Evolutionary conservation across 2,329 filamentous ascomycete genomes (phyloP).

Genomic region (Hypoxylon sp.): DNA sequence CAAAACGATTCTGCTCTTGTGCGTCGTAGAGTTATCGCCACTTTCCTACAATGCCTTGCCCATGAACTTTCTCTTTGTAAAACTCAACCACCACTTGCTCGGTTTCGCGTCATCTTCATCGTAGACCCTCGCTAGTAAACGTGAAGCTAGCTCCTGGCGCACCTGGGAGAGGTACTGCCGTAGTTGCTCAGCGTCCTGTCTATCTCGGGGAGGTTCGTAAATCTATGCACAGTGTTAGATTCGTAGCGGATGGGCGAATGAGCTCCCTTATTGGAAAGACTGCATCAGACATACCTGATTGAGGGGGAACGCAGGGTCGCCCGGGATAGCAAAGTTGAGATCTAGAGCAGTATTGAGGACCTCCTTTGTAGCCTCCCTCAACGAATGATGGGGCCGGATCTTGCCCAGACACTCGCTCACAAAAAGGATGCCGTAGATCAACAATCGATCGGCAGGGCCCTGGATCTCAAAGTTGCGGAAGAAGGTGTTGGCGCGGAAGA

Average conservation of each 20-base stretch:
- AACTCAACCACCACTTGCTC: conserved; percentile 97
- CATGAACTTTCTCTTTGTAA: conserved; percentile 99
- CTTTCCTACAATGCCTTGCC: conserved; percentile 81
- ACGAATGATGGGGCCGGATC: conserved; percentile 79
- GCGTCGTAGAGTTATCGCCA: conserved; percentile 2
- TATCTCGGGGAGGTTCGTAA: conserved; percentile 87
- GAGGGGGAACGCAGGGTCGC: conserved; percentile 90
- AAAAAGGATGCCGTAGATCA: conserved; percentile 97
- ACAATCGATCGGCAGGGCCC: conserved; percentile 90
- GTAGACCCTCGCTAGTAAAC: conserved; percentile 89
- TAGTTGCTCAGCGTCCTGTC: conserved; percentile 89
- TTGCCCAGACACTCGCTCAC: conserved; percentile 90
- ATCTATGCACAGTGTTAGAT: conserved; percentile 64
- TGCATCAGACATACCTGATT: conserved; percentile 75
- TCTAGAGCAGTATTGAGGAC: conserved; percentile 93
- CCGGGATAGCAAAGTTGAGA: conserved; percentile 91
- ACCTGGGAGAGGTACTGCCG: conserved; percentile 93
- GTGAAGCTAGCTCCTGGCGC: conserved; percentile 86
- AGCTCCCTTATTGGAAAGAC: neutral
- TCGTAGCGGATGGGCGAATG: too few relatives aligned
- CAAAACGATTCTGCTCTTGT: conserved; percentile 7
- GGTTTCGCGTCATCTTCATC: conserved; percentile 79
- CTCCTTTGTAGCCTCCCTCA: conserved; percentile 74
- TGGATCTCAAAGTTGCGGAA: conserved; percentile 99
- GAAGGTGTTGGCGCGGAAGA: conserved; percentile 98